A percentile compares a stretch with the other conserved stretches of the same genome.
Evolutionary conservation across 1,139 yeast genomes (phyloP).

Genomic region (Geotrichum fermentans): DNA sequence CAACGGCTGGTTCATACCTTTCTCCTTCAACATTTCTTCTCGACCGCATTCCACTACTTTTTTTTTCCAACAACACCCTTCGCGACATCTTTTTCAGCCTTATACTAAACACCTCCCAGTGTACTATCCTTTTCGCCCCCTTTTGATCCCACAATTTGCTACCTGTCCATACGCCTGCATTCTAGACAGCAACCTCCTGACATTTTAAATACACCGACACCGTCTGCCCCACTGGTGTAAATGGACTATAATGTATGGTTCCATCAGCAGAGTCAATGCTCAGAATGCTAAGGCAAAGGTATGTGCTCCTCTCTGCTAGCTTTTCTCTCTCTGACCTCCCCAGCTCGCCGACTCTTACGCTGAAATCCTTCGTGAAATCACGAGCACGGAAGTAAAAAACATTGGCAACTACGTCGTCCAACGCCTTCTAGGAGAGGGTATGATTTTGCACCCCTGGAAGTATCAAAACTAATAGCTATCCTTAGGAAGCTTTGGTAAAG

Average conservation of each 20-base stretch:
- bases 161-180: too few relatives aligned
- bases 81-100: neutral
- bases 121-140: too few relatives aligned
- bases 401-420: constrained; percentile 75
- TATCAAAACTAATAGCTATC: too few relatives aligned
- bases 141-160: too few relatives aligned
- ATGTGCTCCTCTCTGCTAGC: constrained; percentile 11
- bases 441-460: too few relatives aligned
- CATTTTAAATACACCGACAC: neutral
- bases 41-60: too few relatives aligned
- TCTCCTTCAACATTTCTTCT: neutral
- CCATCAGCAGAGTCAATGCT: constrained; percentile 29
- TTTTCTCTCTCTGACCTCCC: neutral
- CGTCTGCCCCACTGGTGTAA: neutral
- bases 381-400: constrained; percentile 49
- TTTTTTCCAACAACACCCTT: neutral
- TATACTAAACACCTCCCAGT: too few relatives aligned
- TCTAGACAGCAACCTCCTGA: neutral
- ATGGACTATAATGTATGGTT: constrained; percentile 29
- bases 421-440: constrained; percentile 71
- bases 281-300: constrained; percentile 37
- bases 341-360: constrained; percentile 61
- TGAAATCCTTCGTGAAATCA: constrained; percentile 53
- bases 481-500: constrained; percentile 76
- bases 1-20: neutral